Conservation (phyloP, 2,329 filamentous ascomycete genomes). For the Lasiodiplodia sp. region DNA sequence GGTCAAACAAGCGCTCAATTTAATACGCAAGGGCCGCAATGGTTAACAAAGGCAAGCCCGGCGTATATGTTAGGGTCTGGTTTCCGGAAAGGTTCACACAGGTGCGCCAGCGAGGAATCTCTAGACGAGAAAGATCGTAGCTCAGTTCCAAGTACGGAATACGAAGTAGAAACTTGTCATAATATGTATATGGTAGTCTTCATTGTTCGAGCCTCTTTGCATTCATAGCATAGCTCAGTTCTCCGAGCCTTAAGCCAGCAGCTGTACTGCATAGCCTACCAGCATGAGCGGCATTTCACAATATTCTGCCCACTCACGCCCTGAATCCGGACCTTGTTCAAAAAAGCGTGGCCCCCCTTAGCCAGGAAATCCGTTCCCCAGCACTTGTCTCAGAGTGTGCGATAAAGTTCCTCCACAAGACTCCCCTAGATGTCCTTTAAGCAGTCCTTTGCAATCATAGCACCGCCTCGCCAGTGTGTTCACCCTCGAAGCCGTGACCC, state of each 20-base stretch:
- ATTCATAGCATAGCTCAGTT: conserved; percentile 1
- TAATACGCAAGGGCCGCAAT: background rate
- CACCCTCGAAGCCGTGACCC: conserved; percentile 30
- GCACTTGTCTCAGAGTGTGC: background rate
- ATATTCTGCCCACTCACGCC: conserved; percentile 32
- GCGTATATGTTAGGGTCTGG: background rate
- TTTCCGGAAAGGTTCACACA: background rate
- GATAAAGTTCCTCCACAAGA: background rate
- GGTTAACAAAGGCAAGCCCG: background rate
- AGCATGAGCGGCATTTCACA: conserved; percentile 32
- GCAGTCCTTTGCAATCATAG: conserved; percentile 3
- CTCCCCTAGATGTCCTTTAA: background rate
- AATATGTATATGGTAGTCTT: background rate
- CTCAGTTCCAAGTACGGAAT: background rate
- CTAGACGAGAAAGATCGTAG: background rate
- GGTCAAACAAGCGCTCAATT: background rate
- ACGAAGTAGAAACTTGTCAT: background rate
- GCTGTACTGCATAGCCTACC: background rate
- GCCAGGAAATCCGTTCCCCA: background rate
- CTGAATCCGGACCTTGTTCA: conserved; percentile 2
- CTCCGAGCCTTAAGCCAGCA: conserved; percentile 6
- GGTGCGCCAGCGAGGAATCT: background rate
- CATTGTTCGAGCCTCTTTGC: conserved; percentile 1
- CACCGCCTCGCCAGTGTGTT: conserved; percentile 28
- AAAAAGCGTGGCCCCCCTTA: background rate